A percentile compares a stretch with the other conserved stretches of the same genome.
Evolutionary conservation across 1,284 basidiomycete species (phyloP).

Genomic region (Coniferiporia sulphurascens): DNA sequence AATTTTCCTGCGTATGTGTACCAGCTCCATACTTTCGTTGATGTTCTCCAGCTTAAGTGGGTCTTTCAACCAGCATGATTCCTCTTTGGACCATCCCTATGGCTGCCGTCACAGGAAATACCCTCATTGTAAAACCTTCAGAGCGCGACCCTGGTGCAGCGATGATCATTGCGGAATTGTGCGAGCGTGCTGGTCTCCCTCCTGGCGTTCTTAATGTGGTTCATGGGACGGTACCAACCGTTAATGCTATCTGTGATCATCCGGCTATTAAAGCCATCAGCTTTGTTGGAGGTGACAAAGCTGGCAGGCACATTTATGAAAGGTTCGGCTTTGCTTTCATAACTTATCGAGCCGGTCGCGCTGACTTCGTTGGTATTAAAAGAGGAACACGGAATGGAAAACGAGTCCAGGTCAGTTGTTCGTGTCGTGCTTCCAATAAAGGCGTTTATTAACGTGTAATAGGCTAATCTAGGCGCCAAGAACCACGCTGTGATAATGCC

Average conservation of each 20-base stretch:
- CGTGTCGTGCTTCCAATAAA: not conserved
- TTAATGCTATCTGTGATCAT: conserved; percentile 93
- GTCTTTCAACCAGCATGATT: conserved; percentile 72
- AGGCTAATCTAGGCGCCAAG: conserved; percentile 94
- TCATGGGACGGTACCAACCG: conserved; percentile 85
- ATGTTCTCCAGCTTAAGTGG: not conserved
- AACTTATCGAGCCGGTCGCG: not conserved
- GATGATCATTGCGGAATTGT: conserved; percentile 90
- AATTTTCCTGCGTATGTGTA: conserved; percentile 82
- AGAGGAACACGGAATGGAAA: conserved; percentile 86
- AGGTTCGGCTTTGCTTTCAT: conserved; percentile 39
- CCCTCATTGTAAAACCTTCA: conserved; percentile 91
- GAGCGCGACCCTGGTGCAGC: conserved; percentile 96
- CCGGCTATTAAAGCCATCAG: conserved; percentile 90
- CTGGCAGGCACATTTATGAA: conserved; percentile 93
- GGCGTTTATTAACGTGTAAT: conserved; percentile 14
- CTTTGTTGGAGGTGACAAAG: conserved; percentile 95
- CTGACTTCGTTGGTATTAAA: conserved; percentile 7
- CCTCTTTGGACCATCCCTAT: conserved; percentile 94
- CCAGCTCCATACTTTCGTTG: not conserved
- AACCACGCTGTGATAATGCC: conserved; percentile 96
- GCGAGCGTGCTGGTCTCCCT: conserved; percentile 55
- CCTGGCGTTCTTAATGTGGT: conserved; percentile 84
- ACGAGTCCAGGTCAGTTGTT: conserved; percentile 67
- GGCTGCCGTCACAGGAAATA: conserved; percentile 90